Base-by-base conservation (phyloP, 176 grass and related monocot species). In the Zizania latifolia region DNA sequence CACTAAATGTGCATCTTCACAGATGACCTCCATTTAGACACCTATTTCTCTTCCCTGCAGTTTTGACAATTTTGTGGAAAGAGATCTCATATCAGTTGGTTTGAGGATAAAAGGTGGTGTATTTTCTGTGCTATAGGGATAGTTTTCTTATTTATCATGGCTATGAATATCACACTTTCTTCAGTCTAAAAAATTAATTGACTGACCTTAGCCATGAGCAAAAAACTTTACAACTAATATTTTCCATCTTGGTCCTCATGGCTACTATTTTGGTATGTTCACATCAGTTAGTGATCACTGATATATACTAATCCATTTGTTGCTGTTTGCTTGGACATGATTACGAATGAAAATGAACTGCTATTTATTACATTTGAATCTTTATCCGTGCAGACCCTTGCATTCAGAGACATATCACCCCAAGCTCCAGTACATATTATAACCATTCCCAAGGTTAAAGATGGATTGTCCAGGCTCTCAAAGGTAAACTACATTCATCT, bases 21-120 rank as follows among this genome's bases (percentile, higher is more conserved):
- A 4, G 16, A 34, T 70, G 13, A 13, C 11, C 19, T 56, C 9
- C 28, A 39, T 76, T 30, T 24, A 21, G 16, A 65, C 17, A 16
- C n/a, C 10, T 57, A 29, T 17, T 57, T 59, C 34, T 46, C 45
- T 12, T 69, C 16, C 48, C 28, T 92, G 68, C 86, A 96, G 92
- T 74, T 92, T 96, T 5, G 86, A 92, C 72, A 96, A 96, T 92
- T 81, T 82, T 96, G 78, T 46, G 19, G 22, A 96, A 89, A 63
- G 89, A 96, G 74, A 92, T 96, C 44, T 81, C 86, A 78, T 81
- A 86, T 54, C 65, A 81, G 51, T 58, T 96, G 61, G 86, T 96
- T 92, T 96, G 92, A 96, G 83, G 92, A 96, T 48, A 89, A 50
- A 89, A 92, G 92, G 92, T 96, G 36, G 58, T 9, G 24, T 74